phyloP scores from a whole-genome alignment of 169 alveolate species.

The Eimeria falciformis region DNA sequence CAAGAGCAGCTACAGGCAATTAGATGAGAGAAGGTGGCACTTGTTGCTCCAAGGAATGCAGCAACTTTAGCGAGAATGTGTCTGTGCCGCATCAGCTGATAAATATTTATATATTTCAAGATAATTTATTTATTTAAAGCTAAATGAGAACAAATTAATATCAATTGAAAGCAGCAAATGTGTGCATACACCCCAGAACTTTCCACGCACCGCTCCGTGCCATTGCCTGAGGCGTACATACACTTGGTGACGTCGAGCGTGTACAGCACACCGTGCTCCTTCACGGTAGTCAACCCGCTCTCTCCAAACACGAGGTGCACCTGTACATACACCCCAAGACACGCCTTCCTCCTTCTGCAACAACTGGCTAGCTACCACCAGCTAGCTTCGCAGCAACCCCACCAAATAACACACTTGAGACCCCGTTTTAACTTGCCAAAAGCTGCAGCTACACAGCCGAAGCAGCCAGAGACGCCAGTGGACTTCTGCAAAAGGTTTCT shows the following conservation, averaged over 20 bases:
- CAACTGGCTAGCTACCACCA: background rate
- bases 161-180: too few relatives aligned
- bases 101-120: too few relatives aligned
- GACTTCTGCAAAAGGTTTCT: background rate
- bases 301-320: slow-evolving; percentile 9
- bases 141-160: too few relatives aligned
- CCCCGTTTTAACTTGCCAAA: background rate
- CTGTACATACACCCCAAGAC: background rate
- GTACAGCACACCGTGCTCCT: slow-evolving; percentile 82
- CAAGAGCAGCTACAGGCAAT: too few relatives aligned
- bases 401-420: too few relatives aligned
- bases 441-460: background rate
- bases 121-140: too few relatives aligned
- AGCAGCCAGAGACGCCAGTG: background rate
- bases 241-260: slow-evolving; percentile 79
- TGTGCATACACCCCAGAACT: too few relatives aligned
- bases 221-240: slow-evolving; percentile 86
- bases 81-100: background rate
- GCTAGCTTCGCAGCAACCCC: background rate
- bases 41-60: too few relatives aligned
- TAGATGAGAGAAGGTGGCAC: too few relatives aligned
- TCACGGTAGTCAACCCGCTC: slow-evolving; percentile 19
- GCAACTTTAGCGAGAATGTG: too few relatives aligned
- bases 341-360: background rate
- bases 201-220: slow-evolving; percentile 83